phyloP scores from a whole-genome alignment of 1,139 yeast genomes.

The Hanseniaspora gamundiae region DNA sequence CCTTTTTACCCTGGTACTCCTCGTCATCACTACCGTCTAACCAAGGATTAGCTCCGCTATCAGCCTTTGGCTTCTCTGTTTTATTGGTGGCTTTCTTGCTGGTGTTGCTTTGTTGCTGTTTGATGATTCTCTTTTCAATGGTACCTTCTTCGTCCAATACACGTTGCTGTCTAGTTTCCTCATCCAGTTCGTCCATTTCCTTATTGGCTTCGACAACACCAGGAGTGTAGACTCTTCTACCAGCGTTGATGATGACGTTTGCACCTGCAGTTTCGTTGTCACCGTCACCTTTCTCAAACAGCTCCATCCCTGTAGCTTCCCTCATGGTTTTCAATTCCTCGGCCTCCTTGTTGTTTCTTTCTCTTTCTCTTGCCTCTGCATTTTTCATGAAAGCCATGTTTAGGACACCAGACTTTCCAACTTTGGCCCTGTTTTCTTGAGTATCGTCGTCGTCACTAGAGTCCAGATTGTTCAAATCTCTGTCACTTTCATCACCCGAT shows the following conservation, averaged over 20 bases:
- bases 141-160: constrained; percentile 43
- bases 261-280: constrained; percentile 27
- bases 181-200: constrained; percentile 33
- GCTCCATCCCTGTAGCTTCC: constrained; percentile 32
- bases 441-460: constrained; percentile 27
- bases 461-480: constrained; percentile 42
- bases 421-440: constrained; percentile 27
- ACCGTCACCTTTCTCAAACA: constrained; percentile 28
- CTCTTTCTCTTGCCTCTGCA: constrained; percentile 57
- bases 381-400: constrained; percentile 91
- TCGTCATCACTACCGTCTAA: constrained; percentile 29
- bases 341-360: constrained; percentile 42
- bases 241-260: constrained; percentile 48
- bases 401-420: constrained; percentile 74
- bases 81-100: constrained; percentile 2
- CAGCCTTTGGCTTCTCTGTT: constrained; percentile 1
- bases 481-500: constrained; percentile 35
- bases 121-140: constrained; percentile 31
- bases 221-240: constrained; percentile 78
- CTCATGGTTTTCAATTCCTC: constrained; percentile 37
- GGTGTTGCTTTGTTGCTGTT: constrained; percentile 13
- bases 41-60: constrained; percentile 45
- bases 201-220: constrained; percentile 37
- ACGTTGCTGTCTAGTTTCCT: constrained; percentile 35
- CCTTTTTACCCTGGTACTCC: constrained; percentile 28